Evolutionary conservation across 1,139 yeast species (phyloP), one percentile per base, ranked within the genome.

Genomic region (Lodderomyces beijingensis): DNA sequence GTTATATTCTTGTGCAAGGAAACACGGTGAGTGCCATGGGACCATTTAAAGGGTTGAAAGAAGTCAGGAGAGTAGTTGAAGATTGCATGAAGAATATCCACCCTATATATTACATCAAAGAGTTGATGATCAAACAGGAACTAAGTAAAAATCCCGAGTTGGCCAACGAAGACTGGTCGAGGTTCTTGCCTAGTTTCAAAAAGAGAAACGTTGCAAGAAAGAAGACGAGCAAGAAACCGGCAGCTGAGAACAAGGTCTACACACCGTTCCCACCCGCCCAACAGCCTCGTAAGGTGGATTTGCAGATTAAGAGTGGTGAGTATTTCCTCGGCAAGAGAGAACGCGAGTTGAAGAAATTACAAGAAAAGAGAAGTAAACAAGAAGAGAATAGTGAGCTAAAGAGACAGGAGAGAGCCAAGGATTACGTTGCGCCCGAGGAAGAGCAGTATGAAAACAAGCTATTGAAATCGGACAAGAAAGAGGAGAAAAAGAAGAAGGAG

Each of bases 261-360:
- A 91, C 98, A 20, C 98, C 98, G 53, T 93, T 93, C 88, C 99
- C 99, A 62, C 98, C 98, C 46, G 86, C 87, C 38, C 99, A 87
- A 63, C 76, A 77, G 47, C 98, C 97, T 53, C 82, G 98, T 70
- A 89, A 91, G 84, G 72, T 93, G 60, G 99, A 93, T 76, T 67
- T 89, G 56, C 95, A 89, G 65, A 88, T 93, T 62, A 98, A 91
- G 63, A 81, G 94, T 68, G 99, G 99, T 76, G 98, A 93, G 59
- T 91, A 87, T 66, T 91, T 91, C 77, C 71, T 91, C 63, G 86
- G 87, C 39, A 84, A 86, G 64, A 74, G 68, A 48, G 95, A 89
- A 49, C 85, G 84, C 68, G 83, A 78, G 41, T 65, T 69, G 46
- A 80, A 76, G 59, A 78, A 80, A 48, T 64, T 81, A 46, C 81